Conservation (phyloP, 345 rosid genomes). For the Heritiera littoralis region DNA sequence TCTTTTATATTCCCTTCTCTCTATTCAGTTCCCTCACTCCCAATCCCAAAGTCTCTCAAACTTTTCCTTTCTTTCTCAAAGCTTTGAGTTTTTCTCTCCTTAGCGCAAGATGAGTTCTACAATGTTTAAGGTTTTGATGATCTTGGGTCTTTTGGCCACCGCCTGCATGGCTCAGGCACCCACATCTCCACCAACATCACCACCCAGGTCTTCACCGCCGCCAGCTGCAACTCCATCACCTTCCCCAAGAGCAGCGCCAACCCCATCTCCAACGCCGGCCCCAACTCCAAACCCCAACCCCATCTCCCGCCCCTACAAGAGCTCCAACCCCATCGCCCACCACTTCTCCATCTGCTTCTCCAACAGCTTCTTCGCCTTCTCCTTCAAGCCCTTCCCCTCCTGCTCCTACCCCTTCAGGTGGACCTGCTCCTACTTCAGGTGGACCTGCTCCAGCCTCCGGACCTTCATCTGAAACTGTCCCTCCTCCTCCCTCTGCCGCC, state of each 20-base stretch:
- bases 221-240: conserved; percentile 39
- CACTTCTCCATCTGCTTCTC: conserved; percentile 28
- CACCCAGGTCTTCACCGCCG: conserved; percentile 36
- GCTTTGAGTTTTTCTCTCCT: neutral
- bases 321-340: neutral
- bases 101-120: conserved; percentile 49
- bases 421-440: conserved; percentile 37
- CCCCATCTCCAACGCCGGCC: conserved; percentile 19
- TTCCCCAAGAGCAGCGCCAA: conserved; percentile 27
- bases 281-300: conserved; percentile 5
- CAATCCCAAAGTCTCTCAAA: conserved; percentile 2
- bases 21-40: conserved; percentile 20
- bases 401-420: conserved; percentile 38
- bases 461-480: conserved; percentile 27
- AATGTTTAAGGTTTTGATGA: conserved; percentile 45
- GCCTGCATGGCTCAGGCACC: conserved; percentile 75
- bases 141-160: conserved; percentile 66
- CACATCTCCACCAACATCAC: conserved; percentile 25
- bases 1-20: conserved; percentile 19
- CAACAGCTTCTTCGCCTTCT: conserved; percentile 12
- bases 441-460: conserved; percentile 22
- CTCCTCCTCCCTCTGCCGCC: conserved; percentile 32
- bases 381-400: conserved; percentile 23
- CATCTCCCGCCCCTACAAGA: conserved; percentile 5
- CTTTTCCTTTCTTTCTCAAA: neutral